Evolutionary conservation across 176 grass and related monocot species (phyloP), one percentile per base, ranked within the genome.

Genomic region (Panicum miliaceum): DNA sequence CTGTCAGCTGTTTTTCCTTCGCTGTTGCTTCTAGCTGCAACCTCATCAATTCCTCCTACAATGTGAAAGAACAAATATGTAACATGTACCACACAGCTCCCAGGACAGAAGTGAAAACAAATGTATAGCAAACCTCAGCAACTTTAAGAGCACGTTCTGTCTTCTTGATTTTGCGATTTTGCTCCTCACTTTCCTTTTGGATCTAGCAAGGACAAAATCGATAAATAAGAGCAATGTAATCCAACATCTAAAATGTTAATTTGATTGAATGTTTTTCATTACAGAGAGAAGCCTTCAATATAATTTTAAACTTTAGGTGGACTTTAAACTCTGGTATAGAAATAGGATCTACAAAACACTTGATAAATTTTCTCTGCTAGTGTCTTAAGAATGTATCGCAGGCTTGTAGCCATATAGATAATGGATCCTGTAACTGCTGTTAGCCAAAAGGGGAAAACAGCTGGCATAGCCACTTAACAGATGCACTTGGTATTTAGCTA

Each of bases 81-180:
- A 90, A 90, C 25, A 87, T 16, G 25, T 42, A 82, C 34, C 18
- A 32, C 35, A 34, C 20, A 53, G 62, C 54, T 6, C 37, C 9
- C 23, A 87, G 20, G 71, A 22, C 0, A 65, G 3, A 62, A 76
- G 13, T 62, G 20, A 20, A 48, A 38, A 16, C 13, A 53, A 79
- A 87, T 8, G 56, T 76, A 60, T 71, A 26, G 75, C 88, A 86
- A 57, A 99, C 97, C 97, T 99, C 93, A 22, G 97, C 93, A 69
- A 93, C 86, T 90, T 94, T 89, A 89, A 99, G 93, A 87, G 91
- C 93, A 77, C 67, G 93, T 54, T 99, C 93, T 10, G 91, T 99
- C 86, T 96, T 99, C 65, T 88, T 84, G 83, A 94, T 90, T 76
- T 64, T 89, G 51, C 80, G 88, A 37, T 88, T 96, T 89, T 84